These are phyloP conservation scores for Xanthoconium separans DNA, from an alignment of 1,284 basidiomycete genomes.

Conservation along the genomic window DNA sequence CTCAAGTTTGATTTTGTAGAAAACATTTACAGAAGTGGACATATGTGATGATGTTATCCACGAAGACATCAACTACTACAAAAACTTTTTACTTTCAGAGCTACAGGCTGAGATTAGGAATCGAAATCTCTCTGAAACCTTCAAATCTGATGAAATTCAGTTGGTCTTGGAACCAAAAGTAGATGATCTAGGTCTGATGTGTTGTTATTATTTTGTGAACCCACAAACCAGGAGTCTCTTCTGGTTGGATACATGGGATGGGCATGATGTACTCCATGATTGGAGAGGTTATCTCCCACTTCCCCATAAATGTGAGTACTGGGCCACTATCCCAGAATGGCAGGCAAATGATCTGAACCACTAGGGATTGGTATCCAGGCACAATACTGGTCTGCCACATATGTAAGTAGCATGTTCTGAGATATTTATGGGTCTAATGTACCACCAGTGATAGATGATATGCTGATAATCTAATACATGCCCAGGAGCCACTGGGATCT, in stretches of 20 bases:
- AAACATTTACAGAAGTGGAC: conserved; percentile 33
- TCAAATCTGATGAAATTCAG: conserved; percentile 23
- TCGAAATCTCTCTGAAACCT: not conserved
- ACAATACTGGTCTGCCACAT: conserved; percentile 48
- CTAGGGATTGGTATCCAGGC: conserved; percentile 13
- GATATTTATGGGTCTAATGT: conserved; percentile 9
- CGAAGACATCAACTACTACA: conserved; percentile 27
- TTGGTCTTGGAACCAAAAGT: conserved; percentile 30
- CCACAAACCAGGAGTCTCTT: conserved; percentile 25
- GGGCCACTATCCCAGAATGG: not conserved
- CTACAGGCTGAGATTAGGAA: conserved; percentile 11
- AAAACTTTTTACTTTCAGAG: conserved; percentile 8
- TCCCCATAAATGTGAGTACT: conserved; percentile 29
- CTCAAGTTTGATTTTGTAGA: conserved; percentile 20
- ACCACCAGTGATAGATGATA: not conserved
- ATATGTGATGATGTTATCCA: conserved; percentile 18
- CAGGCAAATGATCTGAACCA: not conserved
- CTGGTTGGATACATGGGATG: conserved; percentile 31
- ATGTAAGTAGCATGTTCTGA: conserved; percentile 11
- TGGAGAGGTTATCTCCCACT: conserved; percentile 19
- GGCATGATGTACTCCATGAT: conserved; percentile 15
- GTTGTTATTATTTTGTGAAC: conserved; percentile 34
- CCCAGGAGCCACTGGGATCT: conserved; percentile 50
- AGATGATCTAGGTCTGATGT: conserved; percentile 13
- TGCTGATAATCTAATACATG: conserved; percentile 4